These are phyloP conservation scores for Neolentinus lepideus DNA, from an alignment of 1,284 basidiomycete genomes.

Conservation along the genomic window DNA sequence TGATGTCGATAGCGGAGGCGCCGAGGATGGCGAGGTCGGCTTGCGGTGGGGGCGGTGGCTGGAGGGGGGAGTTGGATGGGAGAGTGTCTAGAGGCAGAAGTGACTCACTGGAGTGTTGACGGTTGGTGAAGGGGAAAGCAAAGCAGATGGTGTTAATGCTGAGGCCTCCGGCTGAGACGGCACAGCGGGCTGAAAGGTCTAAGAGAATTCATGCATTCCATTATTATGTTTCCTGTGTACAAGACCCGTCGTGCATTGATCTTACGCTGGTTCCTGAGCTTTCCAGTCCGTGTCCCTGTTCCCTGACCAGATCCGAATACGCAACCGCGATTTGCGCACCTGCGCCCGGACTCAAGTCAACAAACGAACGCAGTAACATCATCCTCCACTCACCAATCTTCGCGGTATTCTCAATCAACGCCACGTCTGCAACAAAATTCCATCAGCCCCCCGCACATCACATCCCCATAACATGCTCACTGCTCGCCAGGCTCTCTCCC, in stretches of 20 bases:
- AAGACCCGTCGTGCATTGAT: not conserved
- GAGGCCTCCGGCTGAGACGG: not conserved
- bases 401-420: constrained; percentile 91
- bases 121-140: no score
- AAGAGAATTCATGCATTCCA: not conserved
- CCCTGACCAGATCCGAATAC: constrained; percentile 50
- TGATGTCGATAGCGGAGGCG: constrained; percentile 83
- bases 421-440: constrained; percentile 62
- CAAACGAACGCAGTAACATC: not conserved
- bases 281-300: constrained; percentile 2
- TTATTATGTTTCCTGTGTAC: not conserved
- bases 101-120: no score
- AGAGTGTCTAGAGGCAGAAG: no score
- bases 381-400: constrained; percentile 51
- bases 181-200: not conserved
- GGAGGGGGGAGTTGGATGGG: not conserved
- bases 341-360: constrained; percentile 17
- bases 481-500: constrained; percentile 68
- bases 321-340: constrained; percentile 79
- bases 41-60: not conserved
- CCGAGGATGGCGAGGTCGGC: constrained; percentile 62
- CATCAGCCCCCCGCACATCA: not conserved
- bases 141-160: not conserved
- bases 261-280: constrained; percentile 24
- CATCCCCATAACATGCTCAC: constrained; percentile 30